These are phyloP conservation scores for Pyrrhoderma lamaoense DNA, from an alignment of 1,284 basidiomycete species.

Conservation along the genomic window DNA sequence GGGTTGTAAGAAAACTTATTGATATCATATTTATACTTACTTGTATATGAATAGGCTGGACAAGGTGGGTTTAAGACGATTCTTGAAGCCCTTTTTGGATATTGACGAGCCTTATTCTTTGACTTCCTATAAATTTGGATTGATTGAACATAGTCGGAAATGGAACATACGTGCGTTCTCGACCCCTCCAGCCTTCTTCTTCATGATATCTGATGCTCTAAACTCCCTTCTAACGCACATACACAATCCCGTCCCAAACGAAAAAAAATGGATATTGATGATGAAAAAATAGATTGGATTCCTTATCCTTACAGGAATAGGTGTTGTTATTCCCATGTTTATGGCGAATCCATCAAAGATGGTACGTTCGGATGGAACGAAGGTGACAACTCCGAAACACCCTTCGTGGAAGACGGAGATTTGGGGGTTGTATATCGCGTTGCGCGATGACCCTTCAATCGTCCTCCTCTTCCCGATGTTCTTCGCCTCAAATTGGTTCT, in stretches of 20 bases:
- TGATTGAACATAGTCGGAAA: slow-evolving; percentile 21
- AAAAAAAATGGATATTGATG: background rate
- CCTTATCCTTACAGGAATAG: slow-evolving; percentile 29
- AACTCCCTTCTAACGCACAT: too few relatives aligned
- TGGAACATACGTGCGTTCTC: slow-evolving; percentile 27
- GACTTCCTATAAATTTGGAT: background rate
- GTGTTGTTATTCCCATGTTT: slow-evolving; percentile 27
- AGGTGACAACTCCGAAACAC: slow-evolving; percentile 24
- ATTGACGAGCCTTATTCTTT: background rate
- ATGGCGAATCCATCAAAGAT: slow-evolving; percentile 32
- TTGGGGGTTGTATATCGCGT: slow-evolving; percentile 28
- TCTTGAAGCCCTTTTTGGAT: too few relatives aligned
- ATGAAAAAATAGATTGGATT: slow-evolving; percentile 27
- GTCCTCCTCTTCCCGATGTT: slow-evolving; percentile 35
- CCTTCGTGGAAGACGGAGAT: slow-evolving; percentile 34
- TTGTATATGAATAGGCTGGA: slow-evolving; percentile 1
- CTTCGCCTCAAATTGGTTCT: slow-evolving; percentile 33
- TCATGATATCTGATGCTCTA: background rate
- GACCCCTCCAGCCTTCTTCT: background rate
- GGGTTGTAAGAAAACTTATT: too few relatives aligned
- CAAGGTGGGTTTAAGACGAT: slow-evolving; percentile 3
- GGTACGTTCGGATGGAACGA: slow-evolving; percentile 31
- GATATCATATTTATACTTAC: too few relatives aligned
- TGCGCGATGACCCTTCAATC: slow-evolving; percentile 30
- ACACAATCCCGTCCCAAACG: too few relatives aligned